Percentiles rank a stretch among this genome's conserved stretches.
phyloP scores from a whole-genome alignment of 192 early-diverging fungal species.

The Obelidium mucronatum region DNA sequence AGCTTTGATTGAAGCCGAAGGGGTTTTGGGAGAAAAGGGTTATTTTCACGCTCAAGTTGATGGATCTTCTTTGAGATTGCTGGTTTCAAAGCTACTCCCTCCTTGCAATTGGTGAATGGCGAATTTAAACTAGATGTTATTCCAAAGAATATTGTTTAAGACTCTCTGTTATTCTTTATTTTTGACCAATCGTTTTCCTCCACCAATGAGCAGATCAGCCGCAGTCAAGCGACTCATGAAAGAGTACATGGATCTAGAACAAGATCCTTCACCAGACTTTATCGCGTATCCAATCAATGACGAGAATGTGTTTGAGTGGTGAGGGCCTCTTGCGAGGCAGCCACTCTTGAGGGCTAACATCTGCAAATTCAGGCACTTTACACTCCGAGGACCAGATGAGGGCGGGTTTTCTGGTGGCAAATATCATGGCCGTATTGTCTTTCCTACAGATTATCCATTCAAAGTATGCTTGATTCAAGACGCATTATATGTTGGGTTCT shows the following conservation, averaged over 20 bases:
- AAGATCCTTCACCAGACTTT: constrained; percentile 76
- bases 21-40: neutral
- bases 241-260: constrained; percentile 74
- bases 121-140: neutral
- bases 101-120: neutral
- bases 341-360: neutral
- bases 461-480: constrained; percentile 52
- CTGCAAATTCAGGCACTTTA: constrained; percentile 74
- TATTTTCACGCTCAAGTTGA: neutral
- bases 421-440: constrained; percentile 91
- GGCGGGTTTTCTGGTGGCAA: constrained; percentile 87
- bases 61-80: neutral
- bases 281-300: constrained; percentile 75
- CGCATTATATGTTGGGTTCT: no score
- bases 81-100: neutral
- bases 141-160: neutral
- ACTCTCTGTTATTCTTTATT: neutral
- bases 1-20: no score
- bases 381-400: constrained; percentile 84
- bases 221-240: constrained; percentile 85
- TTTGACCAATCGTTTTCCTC: neutral
- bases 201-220: constrained; percentile 25
- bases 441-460: constrained; percentile 97
- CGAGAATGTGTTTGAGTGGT: constrained; percentile 95
- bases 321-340: neutral